Base-by-base conservation (phyloP, 805 yeast genomes). In the Groenewaldozyma tartarivorans region DNA sequence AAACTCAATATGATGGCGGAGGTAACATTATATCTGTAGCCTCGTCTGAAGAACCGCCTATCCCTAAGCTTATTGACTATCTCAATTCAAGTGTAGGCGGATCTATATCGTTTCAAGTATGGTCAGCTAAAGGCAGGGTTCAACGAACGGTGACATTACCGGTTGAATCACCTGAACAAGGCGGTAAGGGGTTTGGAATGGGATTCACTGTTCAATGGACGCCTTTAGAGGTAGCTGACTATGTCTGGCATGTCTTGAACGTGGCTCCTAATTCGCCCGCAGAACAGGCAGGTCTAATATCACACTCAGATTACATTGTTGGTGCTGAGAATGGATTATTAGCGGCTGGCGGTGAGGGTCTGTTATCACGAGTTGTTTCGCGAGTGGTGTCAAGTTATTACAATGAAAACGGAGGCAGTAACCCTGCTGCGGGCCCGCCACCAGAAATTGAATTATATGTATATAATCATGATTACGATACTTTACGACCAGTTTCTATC, bases 291-390 rank as follows among this genome's bases (percentile, higher is more conserved):
- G 95, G 92, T 13, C 70, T 90, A 32, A 68, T 84, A 27, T 87
- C 95, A 0, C 83, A 82, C 51, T 72, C 86, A 2, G 98, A 90
- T 58, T 90, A 84, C 57, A 79, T 90, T 36, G 76, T 90, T 38
- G 96, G 94, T 4, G 81, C 88, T 13, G 82, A 81, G 42, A 92
- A 84, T 48, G 96, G 96, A 0, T 63, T 85, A 31, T 65, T 90
- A 42, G 79, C 85, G 2, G 76, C 81, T 1, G 96, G 96, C 6
- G 96, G 96, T 9, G 96, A 88, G 60, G 77, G 80, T 20, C 61
- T 85, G 21, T 62, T 88, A 40, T 78, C 86, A 2, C 69, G 79
- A 26, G 78, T 85, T 1, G 69, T 86, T 1, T 34, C 55, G 17
- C 42, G 56, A 20, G 45, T 51, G 11, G 66, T 73, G 35, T 70